A percentile compares a stretch with the other conserved stretches of the same genome.
phyloP scores from a whole-genome alignment of 306 rosid species.

The Neltuma alba region DNA sequence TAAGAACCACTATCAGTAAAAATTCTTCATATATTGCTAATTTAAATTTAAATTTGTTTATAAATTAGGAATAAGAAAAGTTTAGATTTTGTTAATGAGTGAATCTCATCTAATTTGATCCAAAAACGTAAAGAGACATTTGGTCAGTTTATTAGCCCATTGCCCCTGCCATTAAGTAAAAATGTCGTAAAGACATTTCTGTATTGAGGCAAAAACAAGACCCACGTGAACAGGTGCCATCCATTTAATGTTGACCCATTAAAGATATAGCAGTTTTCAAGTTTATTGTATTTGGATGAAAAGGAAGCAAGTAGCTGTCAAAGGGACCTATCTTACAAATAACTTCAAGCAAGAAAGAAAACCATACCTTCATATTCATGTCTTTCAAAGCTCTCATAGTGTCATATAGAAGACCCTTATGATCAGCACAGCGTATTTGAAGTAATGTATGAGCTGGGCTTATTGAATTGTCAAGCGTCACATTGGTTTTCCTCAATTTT shows the following conservation, averaged over 20 bases:
- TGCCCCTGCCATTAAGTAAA: conserved; percentile 5
- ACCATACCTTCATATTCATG: conserved; percentile 58
- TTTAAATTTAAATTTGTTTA: no score
- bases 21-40: no score
- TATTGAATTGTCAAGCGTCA: conserved; percentile 63
- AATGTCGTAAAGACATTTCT: neutral
- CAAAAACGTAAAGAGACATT: neutral
- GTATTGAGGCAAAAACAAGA: neutral
- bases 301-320: conserved; percentile 9
- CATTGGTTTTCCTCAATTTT: conserved; percentile 58
- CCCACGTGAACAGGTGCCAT: neutral
- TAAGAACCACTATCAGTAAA: no score
- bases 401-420: conserved; percentile 79
- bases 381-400: conserved; percentile 81
- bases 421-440: conserved; percentile 70
- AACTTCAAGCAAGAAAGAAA: conserved; percentile 25
- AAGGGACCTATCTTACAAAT: neutral
- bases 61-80: neutral
- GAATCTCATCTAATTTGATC: neutral
- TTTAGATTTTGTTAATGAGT: neutral
- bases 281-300: neutral
- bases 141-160: conserved; percentile 1
- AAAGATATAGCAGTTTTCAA: neutral
- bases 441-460: conserved; percentile 78
- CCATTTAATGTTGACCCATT: conserved; percentile 21